Base-by-base conservation (phyloP, 768 basidiomycete genomes). In the Calvatia gigantea region DNA sequence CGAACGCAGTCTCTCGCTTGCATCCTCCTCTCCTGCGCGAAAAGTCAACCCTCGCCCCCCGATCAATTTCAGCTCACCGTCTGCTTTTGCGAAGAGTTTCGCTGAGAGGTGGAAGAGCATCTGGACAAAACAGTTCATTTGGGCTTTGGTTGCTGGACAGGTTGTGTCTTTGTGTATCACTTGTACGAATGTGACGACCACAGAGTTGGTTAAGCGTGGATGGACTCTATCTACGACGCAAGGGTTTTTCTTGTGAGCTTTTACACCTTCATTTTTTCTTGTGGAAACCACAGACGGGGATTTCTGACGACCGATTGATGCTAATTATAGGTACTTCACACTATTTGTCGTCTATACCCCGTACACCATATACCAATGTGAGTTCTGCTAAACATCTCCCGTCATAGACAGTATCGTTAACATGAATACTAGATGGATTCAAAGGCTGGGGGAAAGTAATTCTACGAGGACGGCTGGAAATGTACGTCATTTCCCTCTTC, bases 321-420 rank as follows among this genome's bases (percentile, higher is more conserved):
- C 29, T 57, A 19, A 45, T 55, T 27, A 21, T 57, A 93, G 91
- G 61, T 94, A 94, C 70, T 86, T 91, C 64, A 78, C 89, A 4
- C 65, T 94, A 21, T 89, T 88, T 67, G 43, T 78, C 25, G 70
- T 84, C 52, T 94, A 93, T 66, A 92, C 92, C 21, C 92, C 92
- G 0, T 94, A 91, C 73, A 94, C 92, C 33, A 89, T 94, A 31
- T 93, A 91, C 67, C 76, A 84, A 73, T 94, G 90, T 92, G 61
- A 52, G 88, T 66, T 53, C 25, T 37, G 14, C 31, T 23, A 42
- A 14, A 51, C 52, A 6, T 49, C 9, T 53, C 51, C n/a, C 12
- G 9, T 44, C 19, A 15, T 28, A 54, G 43, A 19, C 46, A 51
- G 17, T 58, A n/a, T 48, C 19, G 27, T 53, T 50, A 39, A 27